These are phyloP conservation scores for Dioscorea alata DNA, from an alignment of 106 monocot genomes.

Conservation along the genomic window DNA sequence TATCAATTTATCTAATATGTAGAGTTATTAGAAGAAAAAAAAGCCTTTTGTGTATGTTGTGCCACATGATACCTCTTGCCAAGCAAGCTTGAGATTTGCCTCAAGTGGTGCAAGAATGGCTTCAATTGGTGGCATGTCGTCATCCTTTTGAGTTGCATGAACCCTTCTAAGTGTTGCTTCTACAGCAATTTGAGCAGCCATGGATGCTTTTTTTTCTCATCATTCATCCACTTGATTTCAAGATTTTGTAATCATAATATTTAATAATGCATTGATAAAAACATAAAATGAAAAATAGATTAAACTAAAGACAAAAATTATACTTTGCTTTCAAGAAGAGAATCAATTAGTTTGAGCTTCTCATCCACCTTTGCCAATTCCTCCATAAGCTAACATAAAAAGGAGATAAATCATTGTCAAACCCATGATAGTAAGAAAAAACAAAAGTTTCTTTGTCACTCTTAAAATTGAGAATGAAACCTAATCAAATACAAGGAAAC, in stretches of 20 bases:
- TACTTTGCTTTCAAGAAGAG: slow-evolving; percentile 81
- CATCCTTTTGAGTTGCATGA: slow-evolving; percentile 97
- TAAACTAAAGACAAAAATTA: background rate
- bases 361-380: slow-evolving; percentile 63
- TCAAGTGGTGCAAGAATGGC: slow-evolving; percentile 98
- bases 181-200: slow-evolving; percentile 98
- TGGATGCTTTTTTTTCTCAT: slow-evolving; percentile 93
- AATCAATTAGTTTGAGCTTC: slow-evolving; percentile 91
- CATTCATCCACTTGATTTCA: slow-evolving; percentile 90
- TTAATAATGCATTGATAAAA: too few species aligned
- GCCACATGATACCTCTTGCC: slow-evolving; percentile 61
- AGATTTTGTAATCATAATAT: slow-evolving; percentile 59
- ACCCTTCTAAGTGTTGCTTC: slow-evolving; percentile 98
- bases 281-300: too few species aligned
- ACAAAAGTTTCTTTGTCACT: background rate
- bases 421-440: too few species aligned
- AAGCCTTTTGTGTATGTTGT: too few species aligned
- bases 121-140: slow-evolving; percentile 99
- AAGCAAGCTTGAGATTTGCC: slow-evolving; percentile 83
- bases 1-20: too few species aligned
- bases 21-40: too few species aligned
- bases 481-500: too few species aligned
- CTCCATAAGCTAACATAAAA: slow-evolving; percentile 56
- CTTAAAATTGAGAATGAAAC: too few species aligned
- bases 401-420: too few species aligned